A percentile compares a stretch with the other conserved stretches of the same genome.
Conservation (phyloP, 805 yeast genomes). For the Wickerhamiella occidentalis region DNA sequence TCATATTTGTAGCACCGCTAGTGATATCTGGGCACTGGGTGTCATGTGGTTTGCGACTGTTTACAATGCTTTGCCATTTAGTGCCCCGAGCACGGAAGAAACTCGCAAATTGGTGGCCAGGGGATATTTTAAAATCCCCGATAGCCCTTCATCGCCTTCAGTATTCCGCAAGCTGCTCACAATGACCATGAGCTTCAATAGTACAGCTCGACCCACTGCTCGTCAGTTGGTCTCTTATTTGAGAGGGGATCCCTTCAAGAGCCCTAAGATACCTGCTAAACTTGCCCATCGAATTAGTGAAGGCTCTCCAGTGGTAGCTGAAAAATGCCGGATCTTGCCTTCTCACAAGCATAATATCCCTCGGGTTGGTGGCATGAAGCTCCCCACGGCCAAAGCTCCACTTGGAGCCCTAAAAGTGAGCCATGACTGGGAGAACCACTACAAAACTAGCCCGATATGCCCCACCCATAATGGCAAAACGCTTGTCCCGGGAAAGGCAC, state of each 20-base stretch:
- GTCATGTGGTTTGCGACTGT: conserved; percentile 88
- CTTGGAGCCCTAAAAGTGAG: background rate
- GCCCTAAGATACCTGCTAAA: background rate
- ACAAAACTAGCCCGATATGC: too few species aligned
- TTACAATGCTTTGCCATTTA: conserved; percentile 95
- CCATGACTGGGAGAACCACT: background rate
- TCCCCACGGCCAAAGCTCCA: background rate
- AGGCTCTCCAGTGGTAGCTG: background rate
- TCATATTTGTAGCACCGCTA: conserved; percentile 85
- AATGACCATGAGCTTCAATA: background rate
- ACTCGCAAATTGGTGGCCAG: background rate
- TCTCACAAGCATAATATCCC: background rate
- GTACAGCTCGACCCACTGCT: background rate
- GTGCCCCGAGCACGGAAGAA: conserved; percentile 63
- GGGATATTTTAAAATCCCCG: background rate
- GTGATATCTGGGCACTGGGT: conserved; percentile 94
- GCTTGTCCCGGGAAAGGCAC: too few species aligned
- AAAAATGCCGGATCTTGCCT: background rate
- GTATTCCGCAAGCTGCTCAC: background rate
- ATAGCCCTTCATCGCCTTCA: background rate
- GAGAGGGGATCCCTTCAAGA: background rate
- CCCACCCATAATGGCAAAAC: too few species aligned
- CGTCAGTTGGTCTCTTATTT: background rate
- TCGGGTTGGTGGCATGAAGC: background rate
- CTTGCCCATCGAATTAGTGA: background rate